Percentiles rank a stretch among this genome's conserved stretches.
These are phyloP conservation scores for Lyophyllum atratum DNA, from an alignment of 768 basidiomycete genomes.

Conservation along the genomic window DNA sequence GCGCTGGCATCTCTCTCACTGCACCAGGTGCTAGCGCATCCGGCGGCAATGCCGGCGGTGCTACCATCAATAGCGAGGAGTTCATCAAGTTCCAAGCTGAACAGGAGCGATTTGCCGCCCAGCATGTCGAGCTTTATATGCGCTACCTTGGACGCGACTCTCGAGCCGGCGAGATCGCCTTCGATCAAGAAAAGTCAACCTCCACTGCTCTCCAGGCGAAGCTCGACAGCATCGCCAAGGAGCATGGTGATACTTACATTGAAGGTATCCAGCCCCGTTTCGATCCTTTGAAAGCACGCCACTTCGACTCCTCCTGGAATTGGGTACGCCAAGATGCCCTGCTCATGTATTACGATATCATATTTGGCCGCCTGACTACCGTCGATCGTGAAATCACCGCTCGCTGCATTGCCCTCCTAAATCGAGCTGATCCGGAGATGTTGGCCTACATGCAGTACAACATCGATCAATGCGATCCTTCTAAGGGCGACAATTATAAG, in stretches of 20 bases:
- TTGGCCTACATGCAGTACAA: slow-evolving; percentile 95
- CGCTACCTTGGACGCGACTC: slow-evolving; percentile 95
- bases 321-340: slow-evolving; percentile 98
- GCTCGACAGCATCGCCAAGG: slow-evolving; percentile 84
- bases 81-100: slow-evolving; percentile 96
- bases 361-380: slow-evolving; percentile 91
- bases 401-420: slow-evolving; percentile 96
- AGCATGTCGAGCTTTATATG: slow-evolving; percentile 96
- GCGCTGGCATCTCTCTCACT: slow-evolving; percentile 83
- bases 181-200: slow-evolving; percentile 84
- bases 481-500: slow-evolving; percentile 86
- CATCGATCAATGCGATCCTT: slow-evolving; percentile 80
- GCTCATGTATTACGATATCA: slow-evolving; percentile 98
- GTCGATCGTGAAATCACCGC: slow-evolving; percentile 97
- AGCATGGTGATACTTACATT: slow-evolving; percentile 93
- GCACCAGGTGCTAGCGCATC: slow-evolving; percentile 64
- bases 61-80: slow-evolving; percentile 96
- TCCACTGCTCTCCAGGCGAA: slow-evolving; percentile 73
- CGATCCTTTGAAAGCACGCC: slow-evolving; percentile 93
- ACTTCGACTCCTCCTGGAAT: slow-evolving; percentile 99
- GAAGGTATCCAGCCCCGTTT: slow-evolving; percentile 95
- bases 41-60: slow-evolving; percentile 70
- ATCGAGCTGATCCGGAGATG: slow-evolving; percentile 92
- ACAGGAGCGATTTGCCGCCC: slow-evolving; percentile 88
- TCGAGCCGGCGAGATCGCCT: slow-evolving; percentile 87